Evolutionary conservation across 345 rosid species (phyloP).

Genomic region (Gossypium arboreum): DNA sequence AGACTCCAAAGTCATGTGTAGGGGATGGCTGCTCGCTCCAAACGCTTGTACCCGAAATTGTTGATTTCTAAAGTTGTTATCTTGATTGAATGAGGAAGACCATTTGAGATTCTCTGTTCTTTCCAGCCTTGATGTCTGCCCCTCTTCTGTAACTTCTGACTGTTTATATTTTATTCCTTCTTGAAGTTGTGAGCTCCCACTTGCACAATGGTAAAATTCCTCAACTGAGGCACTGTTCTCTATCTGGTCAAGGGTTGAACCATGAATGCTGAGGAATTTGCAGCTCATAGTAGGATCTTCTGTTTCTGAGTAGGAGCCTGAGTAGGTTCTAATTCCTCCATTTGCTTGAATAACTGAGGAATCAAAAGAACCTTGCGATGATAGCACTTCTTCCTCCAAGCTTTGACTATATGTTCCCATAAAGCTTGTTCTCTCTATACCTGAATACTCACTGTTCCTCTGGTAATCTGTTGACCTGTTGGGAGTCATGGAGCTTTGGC

Average conservation of each 20-base stretch:
- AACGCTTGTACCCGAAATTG: conserved; percentile 19
- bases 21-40: conserved; percentile 30
- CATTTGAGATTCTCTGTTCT: conserved; percentile 23
- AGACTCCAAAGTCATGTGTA: conserved; percentile 26
- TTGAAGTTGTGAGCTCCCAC: conserved; percentile 30
- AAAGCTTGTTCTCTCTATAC: conserved; percentile 38
- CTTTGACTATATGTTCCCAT: conserved; percentile 39
- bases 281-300: conserved; percentile 45
- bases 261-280: conserved; percentile 32
- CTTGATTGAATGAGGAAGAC: conserved; percentile 34
- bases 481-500: conserved; percentile 35
- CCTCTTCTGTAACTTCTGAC: conserved; percentile 27
- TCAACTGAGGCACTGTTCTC: conserved; percentile 36
- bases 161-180: conserved; percentile 27
- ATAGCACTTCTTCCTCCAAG: conserved; percentile 62
- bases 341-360: conserved; percentile 42
- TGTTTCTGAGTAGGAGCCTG: conserved; percentile 61
- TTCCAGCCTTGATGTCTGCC: conserved; percentile 28
- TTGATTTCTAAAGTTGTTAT: conserved; percentile 25
- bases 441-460: conserved; percentile 31
- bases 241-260: conserved; percentile 26
- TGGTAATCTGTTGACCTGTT: conserved; percentile 35
- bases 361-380: conserved; percentile 67
- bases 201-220: conserved; percentile 31
- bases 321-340: conserved; percentile 46